Conservation (phyloP, 192 early-diverging fungal genomes). For the Backusella sp. region DNA sequence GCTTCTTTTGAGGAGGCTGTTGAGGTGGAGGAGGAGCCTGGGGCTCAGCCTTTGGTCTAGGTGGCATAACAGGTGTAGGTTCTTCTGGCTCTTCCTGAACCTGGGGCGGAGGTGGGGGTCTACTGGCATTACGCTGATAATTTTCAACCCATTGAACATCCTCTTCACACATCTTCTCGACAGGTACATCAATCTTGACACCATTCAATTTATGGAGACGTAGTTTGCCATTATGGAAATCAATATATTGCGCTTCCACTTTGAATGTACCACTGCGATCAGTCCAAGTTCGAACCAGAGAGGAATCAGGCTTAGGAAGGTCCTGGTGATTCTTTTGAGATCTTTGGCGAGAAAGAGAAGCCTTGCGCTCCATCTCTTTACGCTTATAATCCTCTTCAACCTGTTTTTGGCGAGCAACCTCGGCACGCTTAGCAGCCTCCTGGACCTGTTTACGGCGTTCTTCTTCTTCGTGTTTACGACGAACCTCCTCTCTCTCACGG, state of each 20-base stretch:
- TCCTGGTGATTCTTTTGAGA: slow-evolving; percentile 12
- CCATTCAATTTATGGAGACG: slow-evolving; percentile 95
- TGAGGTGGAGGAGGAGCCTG: background rate
- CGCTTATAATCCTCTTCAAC: slow-evolving; percentile 34
- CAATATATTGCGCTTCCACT: slow-evolving; percentile 87
- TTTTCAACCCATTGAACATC: slow-evolving; percentile 53
- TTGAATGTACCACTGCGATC: slow-evolving; percentile 89
- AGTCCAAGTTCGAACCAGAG: slow-evolving; percentile 76
- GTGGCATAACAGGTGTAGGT: background rate
- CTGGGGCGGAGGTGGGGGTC: background rate
- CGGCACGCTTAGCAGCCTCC: slow-evolving; percentile 25
- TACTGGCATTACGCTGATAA: slow-evolving; percentile 15
- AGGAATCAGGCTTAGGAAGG: slow-evolving; percentile 26
- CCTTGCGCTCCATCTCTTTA: slow-evolving; percentile 29
- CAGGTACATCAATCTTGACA: slow-evolving; percentile 88
- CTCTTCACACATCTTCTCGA: slow-evolving; percentile 80
- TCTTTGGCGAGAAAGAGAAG: background rate
- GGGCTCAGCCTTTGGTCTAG: background rate
- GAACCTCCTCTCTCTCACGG: slow-evolving; percentile 3
- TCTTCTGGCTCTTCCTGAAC: background rate
- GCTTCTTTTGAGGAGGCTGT: slow-evolving; percentile 32
- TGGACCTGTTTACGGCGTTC: slow-evolving; percentile 34
- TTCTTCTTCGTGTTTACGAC: slow-evolving; percentile 33
- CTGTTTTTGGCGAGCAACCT: slow-evolving; percentile 18
- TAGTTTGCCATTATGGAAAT: slow-evolving; percentile 78